Conservation (phyloP, 345 rosid species). For the Eucalyptus virginea region DNA sequence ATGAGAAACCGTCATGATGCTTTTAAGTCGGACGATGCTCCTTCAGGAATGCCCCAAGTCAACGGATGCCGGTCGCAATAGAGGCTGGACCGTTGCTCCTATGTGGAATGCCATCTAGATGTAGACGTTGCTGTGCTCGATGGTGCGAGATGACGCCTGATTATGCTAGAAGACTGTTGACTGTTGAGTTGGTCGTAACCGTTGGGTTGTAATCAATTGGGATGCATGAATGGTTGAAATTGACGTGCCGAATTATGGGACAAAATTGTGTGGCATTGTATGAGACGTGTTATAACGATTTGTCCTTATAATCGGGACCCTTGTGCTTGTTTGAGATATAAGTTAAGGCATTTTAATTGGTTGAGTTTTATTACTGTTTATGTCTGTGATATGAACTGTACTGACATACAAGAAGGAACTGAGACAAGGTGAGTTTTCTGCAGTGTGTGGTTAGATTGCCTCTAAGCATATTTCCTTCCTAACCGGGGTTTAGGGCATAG, state of each 20-base stretch:
- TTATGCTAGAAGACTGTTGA: accelerated
- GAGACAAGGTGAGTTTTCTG: accelerated
- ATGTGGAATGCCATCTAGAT: no score
- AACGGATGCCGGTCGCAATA: accelerated
- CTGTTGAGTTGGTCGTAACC: accelerated
- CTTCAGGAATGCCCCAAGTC: no score
- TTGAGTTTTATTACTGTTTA: no score
- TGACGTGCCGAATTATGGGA: accelerated
- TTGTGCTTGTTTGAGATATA: no score
- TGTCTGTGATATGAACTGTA: accelerated
- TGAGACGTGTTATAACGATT: accelerated
- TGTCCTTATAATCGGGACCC: accelerated
- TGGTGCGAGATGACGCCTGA: accelerated
- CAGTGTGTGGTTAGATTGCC: accelerated
- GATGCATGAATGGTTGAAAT: no score
- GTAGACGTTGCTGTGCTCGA: accelerated
- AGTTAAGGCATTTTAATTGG: accelerated
- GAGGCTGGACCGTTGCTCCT: accelerated
- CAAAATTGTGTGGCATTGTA: no score
- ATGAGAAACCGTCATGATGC: accelerated
- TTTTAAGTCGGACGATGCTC: accelerated
- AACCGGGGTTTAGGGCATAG: accelerated
- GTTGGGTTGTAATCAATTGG: no score
- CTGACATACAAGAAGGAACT: accelerated
- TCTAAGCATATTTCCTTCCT: accelerated